Evolutionary conservation across 2,329 filamentous ascomycete genomes (phyloP), one percentile per base, ranked within the genome.

Genomic region (Botrytis hyacinthi): DNA sequence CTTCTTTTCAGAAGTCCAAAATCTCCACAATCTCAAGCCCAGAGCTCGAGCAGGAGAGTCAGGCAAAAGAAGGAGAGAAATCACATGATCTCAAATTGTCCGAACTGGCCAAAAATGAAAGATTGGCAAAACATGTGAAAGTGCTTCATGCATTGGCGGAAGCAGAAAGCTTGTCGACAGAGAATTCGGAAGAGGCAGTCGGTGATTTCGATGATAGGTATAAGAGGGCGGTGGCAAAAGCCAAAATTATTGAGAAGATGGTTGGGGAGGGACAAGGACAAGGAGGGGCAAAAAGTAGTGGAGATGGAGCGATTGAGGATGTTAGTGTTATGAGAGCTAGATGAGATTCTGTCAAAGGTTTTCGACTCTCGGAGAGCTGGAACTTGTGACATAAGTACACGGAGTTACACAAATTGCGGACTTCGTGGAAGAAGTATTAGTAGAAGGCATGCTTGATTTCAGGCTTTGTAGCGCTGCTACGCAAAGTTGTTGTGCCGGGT

Each of bases 181-280:
- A 91, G 74, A 99, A 99, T 80, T 92, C 89, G 7, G 95, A 98
- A 80, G 93, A 97, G 65, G 91, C 92, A 0, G 94, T 99, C 35
- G 92, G 92, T 69, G 95, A 98, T 79, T 95, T 97, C 79, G 96
- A 99, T 79, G 93, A 98, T 81, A 87, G 95, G 20, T 81, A 97
- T 57, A 96, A 95, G 83, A 89, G 93, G 76, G 95, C 94, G 6
- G 88, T 90, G 77, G 92, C 92, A 4, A 98, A 97, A 81, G 88
- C 89, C 1, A 97, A 95, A 83, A 88, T 99, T 65, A 90, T 98
- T 62, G 92, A 96, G 82, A 91, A 91, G 74, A 90, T 93, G 77
- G 79, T 87, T 1, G 87, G 87, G 12, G 86, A 87, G 77, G 59
- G 51, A 4, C 72, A 75, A 35, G 73, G 74, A 29, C 65, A 74